phyloP scores from a whole-genome alignment of 2,329 filamentous ascomycete genomes.

The Aureobasidium sp. region DNA sequence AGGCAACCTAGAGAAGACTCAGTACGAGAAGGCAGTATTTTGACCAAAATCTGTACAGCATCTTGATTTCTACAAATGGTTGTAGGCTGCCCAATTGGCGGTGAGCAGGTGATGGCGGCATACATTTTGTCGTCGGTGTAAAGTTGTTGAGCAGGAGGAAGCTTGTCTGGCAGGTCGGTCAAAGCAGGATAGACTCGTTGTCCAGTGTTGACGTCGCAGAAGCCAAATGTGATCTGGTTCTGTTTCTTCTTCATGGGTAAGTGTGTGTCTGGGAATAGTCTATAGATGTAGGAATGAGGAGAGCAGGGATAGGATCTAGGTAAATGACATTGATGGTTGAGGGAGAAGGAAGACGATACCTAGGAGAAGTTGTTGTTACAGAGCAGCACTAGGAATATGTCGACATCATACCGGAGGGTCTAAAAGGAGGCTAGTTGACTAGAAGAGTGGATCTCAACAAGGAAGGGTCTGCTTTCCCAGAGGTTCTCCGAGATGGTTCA shows the following conservation, averaged over 20 bases:
- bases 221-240: conserved; percentile 18
- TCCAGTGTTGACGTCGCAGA: conserved; percentile 29
- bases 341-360: not conserved
- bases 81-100: conserved; percentile 70
- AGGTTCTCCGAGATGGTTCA: not conserved
- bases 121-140: conserved; percentile 33
- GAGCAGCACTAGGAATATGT: conserved; percentile 9
- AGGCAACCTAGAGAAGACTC: conserved; percentile 38
- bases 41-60: conserved; percentile 22
- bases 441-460: conserved; percentile 11
- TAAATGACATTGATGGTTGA: conserved; percentile 1
- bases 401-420: not conserved
- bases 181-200: conserved; percentile 29
- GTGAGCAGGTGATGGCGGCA: conserved; percentile 54
- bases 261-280: not conserved
- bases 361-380: not conserved
- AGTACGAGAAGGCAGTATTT: not conserved
- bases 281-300: not conserved
- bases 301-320: not conserved
- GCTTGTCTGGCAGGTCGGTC: conserved; percentile 28
- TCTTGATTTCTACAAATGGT: conserved; percentile 41
- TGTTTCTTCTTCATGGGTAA: conserved; percentile 16
- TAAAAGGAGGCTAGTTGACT: not conserved
- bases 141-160: conserved; percentile 23
- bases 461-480: not conserved